Conservation (phyloP, 2,329 filamentous ascomycete genomes). For the Beauveria caledonica region DNA sequence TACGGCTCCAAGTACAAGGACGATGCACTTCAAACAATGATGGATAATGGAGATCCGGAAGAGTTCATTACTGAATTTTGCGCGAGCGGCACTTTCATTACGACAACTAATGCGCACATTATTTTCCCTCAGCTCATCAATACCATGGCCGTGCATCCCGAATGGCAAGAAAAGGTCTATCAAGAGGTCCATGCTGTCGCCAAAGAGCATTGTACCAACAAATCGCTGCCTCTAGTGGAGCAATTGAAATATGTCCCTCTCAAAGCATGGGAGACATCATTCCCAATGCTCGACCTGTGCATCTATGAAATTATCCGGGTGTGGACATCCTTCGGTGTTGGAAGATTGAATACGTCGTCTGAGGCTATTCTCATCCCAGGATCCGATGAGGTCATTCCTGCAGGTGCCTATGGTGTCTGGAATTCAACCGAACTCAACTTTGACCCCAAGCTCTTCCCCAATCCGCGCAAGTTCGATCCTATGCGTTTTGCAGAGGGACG, state of each 20-base stretch:
- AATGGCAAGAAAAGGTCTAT: background rate
- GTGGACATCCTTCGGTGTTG: constrained; percentile 11
- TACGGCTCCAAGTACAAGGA: background rate
- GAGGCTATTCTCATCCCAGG: background rate
- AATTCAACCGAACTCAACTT: constrained; percentile 19
- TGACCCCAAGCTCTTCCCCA: constrained; percentile 17
- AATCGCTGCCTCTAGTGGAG: constrained; percentile 10
- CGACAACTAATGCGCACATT: background rate
- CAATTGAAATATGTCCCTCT: constrained; percentile 11
- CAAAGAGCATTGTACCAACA: background rate
- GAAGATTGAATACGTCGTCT: background rate
- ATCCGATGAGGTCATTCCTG: constrained; percentile 17
- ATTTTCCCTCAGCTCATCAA: background rate
- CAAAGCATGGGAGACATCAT: constrained; percentile 13
- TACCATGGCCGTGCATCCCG: background rate
- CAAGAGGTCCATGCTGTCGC: background rate
- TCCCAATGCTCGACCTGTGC: constrained; percentile 14
- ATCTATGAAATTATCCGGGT: constrained; percentile 15
- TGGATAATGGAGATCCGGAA: background rate
- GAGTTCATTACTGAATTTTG: background rate
- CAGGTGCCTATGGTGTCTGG: constrained; percentile 15
- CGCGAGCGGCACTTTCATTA: background rate
- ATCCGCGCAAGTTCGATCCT: constrained; percentile 15
- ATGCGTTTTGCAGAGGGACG: constrained; percentile 13
- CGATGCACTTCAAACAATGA: background rate